Conservation (phyloP, 1,139 yeast genomes). For the Debaryomycetaceae sp. region DNA sequence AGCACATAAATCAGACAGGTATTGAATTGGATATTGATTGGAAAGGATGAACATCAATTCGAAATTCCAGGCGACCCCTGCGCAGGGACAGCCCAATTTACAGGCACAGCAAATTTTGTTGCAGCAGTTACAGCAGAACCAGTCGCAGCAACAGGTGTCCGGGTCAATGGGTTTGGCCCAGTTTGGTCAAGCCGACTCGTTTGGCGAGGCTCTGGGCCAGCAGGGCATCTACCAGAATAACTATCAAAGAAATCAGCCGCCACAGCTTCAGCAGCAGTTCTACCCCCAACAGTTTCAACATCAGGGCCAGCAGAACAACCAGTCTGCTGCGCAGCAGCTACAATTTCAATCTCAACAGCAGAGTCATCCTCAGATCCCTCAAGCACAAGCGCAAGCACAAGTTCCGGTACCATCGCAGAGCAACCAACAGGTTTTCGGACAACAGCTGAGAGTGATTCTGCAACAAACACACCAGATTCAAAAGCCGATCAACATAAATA, state of each 20-base stretch:
- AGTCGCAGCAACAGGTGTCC: slow-evolving; percentile 16
- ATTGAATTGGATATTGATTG: not conserved
- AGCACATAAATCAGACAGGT: too few relatives aligned
- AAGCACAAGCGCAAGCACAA: slow-evolving; percentile 13
- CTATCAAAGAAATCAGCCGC: slow-evolving; percentile 28
- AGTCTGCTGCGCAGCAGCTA: slow-evolving; percentile 21
- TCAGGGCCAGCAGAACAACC: slow-evolving; percentile 9
- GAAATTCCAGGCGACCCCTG: slow-evolving; percentile 28
- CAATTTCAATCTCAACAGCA: slow-evolving; percentile 22
- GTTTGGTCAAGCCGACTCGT: slow-evolving; percentile 19
- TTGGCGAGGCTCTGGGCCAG: slow-evolving; percentile 27
- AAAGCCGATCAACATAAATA: slow-evolving; percentile 30
- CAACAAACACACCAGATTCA: slow-evolving; percentile 22
- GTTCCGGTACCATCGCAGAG: slow-evolving; percentile 10
- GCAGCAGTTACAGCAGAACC: slow-evolving; percentile 45
- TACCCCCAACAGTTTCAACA: slow-evolving; percentile 20
- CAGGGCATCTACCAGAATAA: slow-evolving; percentile 29
- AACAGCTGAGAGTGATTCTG: slow-evolving; percentile 15
- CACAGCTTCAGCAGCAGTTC: slow-evolving; percentile 21
- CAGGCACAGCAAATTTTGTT: slow-evolving; percentile 46
- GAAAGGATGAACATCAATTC: slow-evolving; percentile 23
- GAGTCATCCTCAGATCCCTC: slow-evolving; percentile 1
- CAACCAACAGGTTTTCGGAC: slow-evolving; percentile 18
- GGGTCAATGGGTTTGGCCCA: slow-evolving; percentile 11
- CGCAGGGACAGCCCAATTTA: slow-evolving; percentile 30